A percentile compares a stretch with the other conserved stretches of the same genome.
phyloP scores from a whole-genome alignment of 768 basidiomycete species.

The Suillus subalutaceus region DNA sequence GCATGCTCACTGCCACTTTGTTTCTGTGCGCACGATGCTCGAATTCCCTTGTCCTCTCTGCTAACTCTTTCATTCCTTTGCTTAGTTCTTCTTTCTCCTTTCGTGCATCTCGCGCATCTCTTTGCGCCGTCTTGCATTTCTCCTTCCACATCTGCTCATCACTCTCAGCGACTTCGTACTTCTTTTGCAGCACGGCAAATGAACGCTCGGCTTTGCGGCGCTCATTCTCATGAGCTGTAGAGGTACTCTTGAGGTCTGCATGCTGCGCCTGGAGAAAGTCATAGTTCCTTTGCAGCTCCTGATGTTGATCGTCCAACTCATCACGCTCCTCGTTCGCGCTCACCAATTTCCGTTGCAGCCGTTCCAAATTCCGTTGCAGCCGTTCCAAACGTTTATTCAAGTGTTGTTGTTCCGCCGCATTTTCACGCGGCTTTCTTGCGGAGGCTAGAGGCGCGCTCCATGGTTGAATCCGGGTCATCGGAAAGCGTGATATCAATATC shows the following conservation, averaged over 20 bases:
- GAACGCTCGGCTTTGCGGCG: not conserved
- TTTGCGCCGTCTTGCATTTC: not conserved
- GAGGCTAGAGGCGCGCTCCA: not conserved
- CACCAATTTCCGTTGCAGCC: not conserved
- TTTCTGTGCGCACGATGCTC: constrained; percentile 22
- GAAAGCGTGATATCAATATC: constrained; percentile 8
- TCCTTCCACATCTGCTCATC: not conserved
- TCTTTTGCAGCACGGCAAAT: not conserved
- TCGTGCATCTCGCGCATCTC: not conserved
- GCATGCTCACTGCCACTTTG: constrained; percentile 26
- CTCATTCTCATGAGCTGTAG: not conserved
- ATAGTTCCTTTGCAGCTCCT: constrained; percentile 20
- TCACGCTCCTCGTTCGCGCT: not conserved
- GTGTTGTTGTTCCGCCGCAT: constrained; percentile 6
- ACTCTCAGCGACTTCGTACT: not conserved
- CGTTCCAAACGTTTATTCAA: constrained; percentile 1
- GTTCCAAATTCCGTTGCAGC: not conserved
- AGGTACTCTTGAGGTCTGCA: not conserved
- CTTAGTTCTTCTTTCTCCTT: not conserved
- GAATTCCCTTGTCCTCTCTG: constrained; percentile 27
- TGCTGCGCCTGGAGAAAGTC: constrained; percentile 18
- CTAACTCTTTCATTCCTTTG: not conserved
- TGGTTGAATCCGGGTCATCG: constrained; percentile 4
- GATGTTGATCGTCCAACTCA: constrained; percentile 8
- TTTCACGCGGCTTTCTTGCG: constrained; percentile 12